Evolutionary conservation across 495 filamentous ascomycete species (phyloP).

Genomic region (Penicillium canariense): DNA sequence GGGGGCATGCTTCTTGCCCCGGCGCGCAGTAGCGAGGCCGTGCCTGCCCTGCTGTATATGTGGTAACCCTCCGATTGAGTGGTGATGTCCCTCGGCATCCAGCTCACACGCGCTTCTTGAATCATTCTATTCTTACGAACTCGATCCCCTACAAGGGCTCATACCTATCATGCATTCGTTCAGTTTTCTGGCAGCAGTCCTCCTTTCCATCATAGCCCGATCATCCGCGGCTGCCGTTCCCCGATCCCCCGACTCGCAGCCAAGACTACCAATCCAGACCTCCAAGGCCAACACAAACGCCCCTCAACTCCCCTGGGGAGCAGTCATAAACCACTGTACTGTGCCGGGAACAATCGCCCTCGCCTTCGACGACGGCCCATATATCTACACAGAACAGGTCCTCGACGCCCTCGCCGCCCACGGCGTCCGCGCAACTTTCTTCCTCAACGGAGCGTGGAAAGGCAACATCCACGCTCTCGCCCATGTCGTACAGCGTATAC

Average conservation of each 20-base stretch:
- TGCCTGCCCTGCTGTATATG: neutral
- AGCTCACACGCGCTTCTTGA: no score
- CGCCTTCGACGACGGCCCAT: slow-evolving; percentile 78
- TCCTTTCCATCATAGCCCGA: slow-evolving; percentile 8
- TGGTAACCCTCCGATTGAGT: no score
- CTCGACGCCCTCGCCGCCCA: slow-evolving; percentile 61
- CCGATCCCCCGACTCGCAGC: neutral
- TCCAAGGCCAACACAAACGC: neutral
- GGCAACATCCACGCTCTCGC: slow-evolving; percentile 51
- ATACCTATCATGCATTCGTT: slow-evolving; percentile 10
- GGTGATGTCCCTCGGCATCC: no score
- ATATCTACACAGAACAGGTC: slow-evolving; percentile 59
- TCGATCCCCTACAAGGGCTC: neutral
- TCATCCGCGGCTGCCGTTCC: slow-evolving; percentile 4
- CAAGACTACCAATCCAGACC: neutral
- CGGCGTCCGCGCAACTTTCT: slow-evolving; percentile 67
- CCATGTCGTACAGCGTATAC: slow-evolving; percentile 59
- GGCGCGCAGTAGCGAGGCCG: neutral
- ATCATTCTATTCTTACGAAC: neutral
- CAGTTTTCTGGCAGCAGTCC: slow-evolving; percentile 1
- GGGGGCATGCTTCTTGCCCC: neutral
- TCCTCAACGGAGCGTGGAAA: slow-evolving; percentile 68
- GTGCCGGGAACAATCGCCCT: slow-evolving; percentile 59
- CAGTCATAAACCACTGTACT: slow-evolving; percentile 59
- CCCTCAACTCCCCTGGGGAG: slow-evolving; percentile 48